phyloP scores from a whole-genome alignment of 2,329 filamentous ascomycete genomes.

The Aspergillus pseudoterreus region DNA sequence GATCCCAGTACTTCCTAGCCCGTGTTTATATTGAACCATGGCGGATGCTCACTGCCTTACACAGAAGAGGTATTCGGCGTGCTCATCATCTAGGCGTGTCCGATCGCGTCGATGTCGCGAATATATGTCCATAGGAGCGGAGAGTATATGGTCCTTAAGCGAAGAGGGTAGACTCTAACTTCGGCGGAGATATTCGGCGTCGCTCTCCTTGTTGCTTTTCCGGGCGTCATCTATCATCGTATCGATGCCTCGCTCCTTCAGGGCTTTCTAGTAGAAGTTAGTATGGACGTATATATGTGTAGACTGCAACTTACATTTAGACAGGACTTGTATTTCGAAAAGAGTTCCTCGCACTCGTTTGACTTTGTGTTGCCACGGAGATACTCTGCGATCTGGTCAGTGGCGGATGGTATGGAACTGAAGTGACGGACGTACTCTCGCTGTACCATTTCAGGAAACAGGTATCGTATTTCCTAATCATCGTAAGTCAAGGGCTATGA shows the following conservation, averaged over 20 bases:
- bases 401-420: neutral
- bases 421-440: slow-evolving; percentile 63
- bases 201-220: slow-evolving; percentile 84
- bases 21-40: too few relatives aligned
- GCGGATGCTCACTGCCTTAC: neutral
- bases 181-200: slow-evolving; percentile 61
- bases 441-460: slow-evolving; percentile 99
- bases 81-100: neutral
- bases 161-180: slow-evolving; percentile 6
- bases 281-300: neutral
- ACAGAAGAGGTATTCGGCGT: neutral
- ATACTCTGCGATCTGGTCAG: slow-evolving; percentile 62
- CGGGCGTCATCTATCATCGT: slow-evolving; percentile 87
- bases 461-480: slow-evolving; percentile 80
- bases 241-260: slow-evolving; percentile 89
- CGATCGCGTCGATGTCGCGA: neutral
- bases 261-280: slow-evolving; percentile 60
- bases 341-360: slow-evolving; percentile 82
- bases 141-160: neutral
- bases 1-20: too few relatives aligned
- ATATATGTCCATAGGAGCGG: neutral
- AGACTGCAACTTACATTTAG: slow-evolving; percentile 60
- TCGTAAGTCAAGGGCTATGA: slow-evolving; percentile 14
- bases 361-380: slow-evolving; percentile 77
- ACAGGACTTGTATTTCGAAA: slow-evolving; percentile 85